Evolutionary conservation across 148 eudicot species (phyloP).

Genomic region (Chenopodium suecicum): DNA sequence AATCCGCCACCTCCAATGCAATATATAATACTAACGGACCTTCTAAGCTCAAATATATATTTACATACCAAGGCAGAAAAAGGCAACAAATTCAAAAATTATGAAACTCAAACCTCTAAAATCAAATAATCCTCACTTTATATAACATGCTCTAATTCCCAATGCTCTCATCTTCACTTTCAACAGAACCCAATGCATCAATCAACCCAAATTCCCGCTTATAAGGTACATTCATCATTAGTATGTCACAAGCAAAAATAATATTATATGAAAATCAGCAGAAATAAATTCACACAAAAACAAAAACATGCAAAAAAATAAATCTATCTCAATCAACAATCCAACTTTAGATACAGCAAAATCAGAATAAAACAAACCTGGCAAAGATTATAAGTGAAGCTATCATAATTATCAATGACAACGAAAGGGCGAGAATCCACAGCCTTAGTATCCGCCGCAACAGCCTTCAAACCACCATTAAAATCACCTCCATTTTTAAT

Average conservation of each 20-base stretch:
- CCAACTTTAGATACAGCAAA: neutral
- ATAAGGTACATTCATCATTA: neutral
- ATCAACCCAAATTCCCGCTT: neutral
- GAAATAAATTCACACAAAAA: neutral
- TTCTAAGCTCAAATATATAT: too few relatives aligned
- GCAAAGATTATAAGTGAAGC: conserved; percentile 96
- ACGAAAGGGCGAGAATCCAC: conserved; percentile 46
- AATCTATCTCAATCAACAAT: neutral
- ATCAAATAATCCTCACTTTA: neutral
- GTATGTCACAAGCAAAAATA: too few relatives aligned
- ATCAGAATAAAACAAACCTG: conserved; percentile 49
- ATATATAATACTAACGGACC: too few relatives aligned
- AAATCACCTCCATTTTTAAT: neutral
- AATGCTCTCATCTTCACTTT: too few relatives aligned
- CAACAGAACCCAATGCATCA: neutral
- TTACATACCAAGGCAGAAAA: neutral
- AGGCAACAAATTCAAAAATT: too few relatives aligned
- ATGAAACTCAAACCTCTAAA: neutral
- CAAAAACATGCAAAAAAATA: neutral
- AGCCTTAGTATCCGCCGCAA: conserved; percentile 17
- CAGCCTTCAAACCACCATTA: conserved; percentile 24
- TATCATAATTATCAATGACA: conserved; percentile 93
- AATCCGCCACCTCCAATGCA: neutral
- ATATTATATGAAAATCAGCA: neutral
- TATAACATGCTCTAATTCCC: too few relatives aligned